Evolutionary conservation across 345 rosid genomes (phyloP).

Genomic region (Euphorbia peplus): DNA sequence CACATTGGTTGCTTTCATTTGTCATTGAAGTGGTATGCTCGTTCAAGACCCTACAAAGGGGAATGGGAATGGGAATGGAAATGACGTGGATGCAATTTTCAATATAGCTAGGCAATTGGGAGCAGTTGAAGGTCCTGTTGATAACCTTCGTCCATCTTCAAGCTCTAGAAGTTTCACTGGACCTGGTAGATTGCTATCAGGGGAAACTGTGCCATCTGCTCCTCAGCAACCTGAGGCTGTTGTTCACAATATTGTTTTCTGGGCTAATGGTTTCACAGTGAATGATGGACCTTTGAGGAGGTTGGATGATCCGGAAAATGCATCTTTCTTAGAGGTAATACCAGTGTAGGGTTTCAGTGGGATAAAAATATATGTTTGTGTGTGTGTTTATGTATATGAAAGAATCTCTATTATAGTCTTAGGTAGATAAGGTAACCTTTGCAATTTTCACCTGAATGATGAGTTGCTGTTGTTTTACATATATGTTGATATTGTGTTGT

Average conservation of each 20-base stretch:
- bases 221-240: conserved; percentile 76
- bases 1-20: not conserved
- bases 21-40: conserved; percentile 81
- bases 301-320: conserved; percentile 92
- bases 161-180: conserved; percentile 83
- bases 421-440: not conserved
- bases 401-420: not conserved
- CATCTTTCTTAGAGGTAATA: conserved; percentile 80
- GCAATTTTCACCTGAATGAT: not conserved
- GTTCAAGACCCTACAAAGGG: conserved; percentile 86
- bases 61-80: conserved; percentile 50
- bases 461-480: not conserved
- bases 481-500: not conserved
- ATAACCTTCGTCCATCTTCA: conserved; percentile 56
- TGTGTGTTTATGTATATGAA: not conserved
- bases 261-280: conserved; percentile 90
- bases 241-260: conserved; percentile 73
- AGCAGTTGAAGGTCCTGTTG: conserved; percentile 82
- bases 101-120: conserved; percentile 87
- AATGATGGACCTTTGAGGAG: conserved; percentile 87
- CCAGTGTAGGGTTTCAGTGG: not conserved
- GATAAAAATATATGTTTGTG: not conserved
- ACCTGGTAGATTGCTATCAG: conserved; percentile 77
- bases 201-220: conserved; percentile 70
- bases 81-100: conserved; percentile 90